These are phyloP conservation scores for Naumovozyma baii DNA, from an alignment of 805 yeast species.

Conservation along the genomic window DNA sequence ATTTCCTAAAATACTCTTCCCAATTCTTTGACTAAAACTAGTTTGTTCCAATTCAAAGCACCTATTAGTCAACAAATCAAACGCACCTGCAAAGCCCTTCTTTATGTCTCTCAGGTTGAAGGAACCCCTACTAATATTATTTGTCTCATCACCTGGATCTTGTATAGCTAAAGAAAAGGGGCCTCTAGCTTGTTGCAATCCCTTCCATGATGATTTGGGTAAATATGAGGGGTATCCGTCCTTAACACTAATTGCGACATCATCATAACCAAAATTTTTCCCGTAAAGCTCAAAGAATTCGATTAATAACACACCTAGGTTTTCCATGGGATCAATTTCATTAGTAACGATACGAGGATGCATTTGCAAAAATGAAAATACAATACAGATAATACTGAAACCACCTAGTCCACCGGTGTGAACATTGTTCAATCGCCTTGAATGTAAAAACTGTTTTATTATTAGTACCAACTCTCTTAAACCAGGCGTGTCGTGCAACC, in stretches of 20 bases:
- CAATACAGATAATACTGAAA: conserved; percentile 81
- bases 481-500: conserved; percentile 70
- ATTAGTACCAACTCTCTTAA: conserved; percentile 72
- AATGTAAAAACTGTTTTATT: conserved; percentile 74
- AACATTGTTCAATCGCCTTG: conserved; percentile 72
- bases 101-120: conserved; percentile 71
- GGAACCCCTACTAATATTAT: conserved; percentile 79
- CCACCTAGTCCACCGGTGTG: conserved; percentile 95
- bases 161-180: conserved; percentile 66
- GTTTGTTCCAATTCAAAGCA: conserved; percentile 66
- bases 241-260: conserved; percentile 55
- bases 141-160: conserved; percentile 79
- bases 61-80: conserved; percentile 59
- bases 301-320: conserved; percentile 75
- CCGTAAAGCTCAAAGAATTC: conserved; percentile 94
- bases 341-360: conserved; percentile 71
- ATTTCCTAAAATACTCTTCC: conserved; percentile 69
- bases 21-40: conserved; percentile 55
- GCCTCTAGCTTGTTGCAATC: conserved; percentile 40
- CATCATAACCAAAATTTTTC: conserved; percentile 74
- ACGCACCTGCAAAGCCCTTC: conserved; percentile 84
- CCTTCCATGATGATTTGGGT: conserved; percentile 45
- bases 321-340: conserved; percentile 57
- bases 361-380: conserved; percentile 61
- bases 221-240: conserved; percentile 52